Conservation (phyloP, 495 filamentous ascomycete genomes). For the Hyphodiscus hymeniophilus region DNA sequence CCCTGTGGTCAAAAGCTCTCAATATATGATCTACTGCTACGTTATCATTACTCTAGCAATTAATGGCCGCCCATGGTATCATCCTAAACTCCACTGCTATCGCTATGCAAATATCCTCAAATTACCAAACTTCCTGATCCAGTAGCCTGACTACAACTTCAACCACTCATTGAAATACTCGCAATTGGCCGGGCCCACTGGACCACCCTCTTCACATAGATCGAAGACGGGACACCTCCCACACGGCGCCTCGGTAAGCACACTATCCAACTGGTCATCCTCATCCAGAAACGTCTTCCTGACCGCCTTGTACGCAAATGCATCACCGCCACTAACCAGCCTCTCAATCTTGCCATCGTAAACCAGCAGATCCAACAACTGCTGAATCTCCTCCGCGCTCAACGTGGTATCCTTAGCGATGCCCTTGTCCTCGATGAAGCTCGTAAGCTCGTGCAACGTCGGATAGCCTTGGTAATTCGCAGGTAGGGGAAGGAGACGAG, state of each 20-base stretch:
- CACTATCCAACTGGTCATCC: constrained; percentile 21
- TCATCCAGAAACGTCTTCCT: constrained; percentile 30
- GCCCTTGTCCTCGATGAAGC: constrained; percentile 54
- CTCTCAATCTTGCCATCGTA: constrained; percentile 72
- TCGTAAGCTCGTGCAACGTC: constrained; percentile 61
- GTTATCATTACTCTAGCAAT: neutral
- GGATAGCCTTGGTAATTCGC: constrained; percentile 68
- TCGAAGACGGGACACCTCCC: constrained; percentile 91
- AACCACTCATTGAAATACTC: constrained; percentile 88
- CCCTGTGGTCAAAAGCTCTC: no score
- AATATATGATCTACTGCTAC: neutral
- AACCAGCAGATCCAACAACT: constrained; percentile 75
- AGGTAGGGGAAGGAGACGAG: constrained; percentile 52
- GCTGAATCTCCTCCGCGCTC: constrained; percentile 62
- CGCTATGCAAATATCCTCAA: constrained; percentile 17
- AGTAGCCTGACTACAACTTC: constrained; percentile 15
- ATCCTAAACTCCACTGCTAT: constrained; percentile 16
- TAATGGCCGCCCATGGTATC: constrained; percentile 16
- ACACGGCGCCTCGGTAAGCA: constrained; percentile 80
- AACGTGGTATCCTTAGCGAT: constrained; percentile 55
- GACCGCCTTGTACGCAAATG: constrained; percentile 41
- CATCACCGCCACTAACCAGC: constrained; percentile 40
- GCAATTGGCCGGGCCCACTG: constrained; percentile 81
- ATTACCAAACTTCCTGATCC: neutral
- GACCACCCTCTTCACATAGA: constrained; percentile 79